Conservation (phyloP, 805 yeast genomes). For the Starmerella lactis-condensi region DNA sequence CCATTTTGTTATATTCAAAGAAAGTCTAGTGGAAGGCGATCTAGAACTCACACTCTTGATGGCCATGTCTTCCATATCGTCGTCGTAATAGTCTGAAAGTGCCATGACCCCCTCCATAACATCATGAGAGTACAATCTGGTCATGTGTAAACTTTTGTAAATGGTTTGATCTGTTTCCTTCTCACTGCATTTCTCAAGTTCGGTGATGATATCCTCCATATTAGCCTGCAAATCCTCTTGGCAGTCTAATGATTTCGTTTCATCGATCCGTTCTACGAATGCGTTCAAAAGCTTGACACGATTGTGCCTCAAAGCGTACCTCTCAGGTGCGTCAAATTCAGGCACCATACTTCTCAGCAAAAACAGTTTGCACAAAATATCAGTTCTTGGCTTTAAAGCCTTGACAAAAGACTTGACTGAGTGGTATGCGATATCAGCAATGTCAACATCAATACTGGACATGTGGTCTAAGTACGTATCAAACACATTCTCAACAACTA, state of each 20-base stretch:
- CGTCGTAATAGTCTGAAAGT: too few relatives aligned
- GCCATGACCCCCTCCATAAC: too few relatives aligned
- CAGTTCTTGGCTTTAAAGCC: constrained; percentile 7
- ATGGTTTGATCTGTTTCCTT: constrained; percentile 3
- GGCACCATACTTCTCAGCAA: constrained; percentile 8
- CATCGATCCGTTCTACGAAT: constrained; percentile 9
- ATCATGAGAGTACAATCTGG: too few relatives aligned
- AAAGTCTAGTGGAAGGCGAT: too few relatives aligned
- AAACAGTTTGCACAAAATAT: constrained; percentile 11
- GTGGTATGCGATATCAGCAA: constrained; percentile 9
- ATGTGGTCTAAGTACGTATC: constrained; percentile 13
- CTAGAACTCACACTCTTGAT: too few relatives aligned
- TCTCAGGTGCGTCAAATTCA: constrained; percentile 4
- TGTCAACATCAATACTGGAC: constrained; percentile 2
- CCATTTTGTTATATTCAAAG: too few relatives aligned
- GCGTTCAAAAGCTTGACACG: constrained; percentile 10
- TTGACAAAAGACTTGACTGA: constrained; percentile 8
- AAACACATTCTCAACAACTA: constrained; percentile 14
- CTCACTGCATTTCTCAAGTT: constrained; percentile 5
- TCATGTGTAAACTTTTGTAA: background rate
- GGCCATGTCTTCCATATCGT: too few relatives aligned
- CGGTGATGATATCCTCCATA: constrained; percentile 7
- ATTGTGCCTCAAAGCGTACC: constrained; percentile 7
- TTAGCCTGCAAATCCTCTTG: background rate
- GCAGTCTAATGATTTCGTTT: background rate